These are phyloP conservation scores for Nymphaea colorata DNA, from an alignment of 164 flowering plant genomes.

Conservation along the genomic window DNA sequence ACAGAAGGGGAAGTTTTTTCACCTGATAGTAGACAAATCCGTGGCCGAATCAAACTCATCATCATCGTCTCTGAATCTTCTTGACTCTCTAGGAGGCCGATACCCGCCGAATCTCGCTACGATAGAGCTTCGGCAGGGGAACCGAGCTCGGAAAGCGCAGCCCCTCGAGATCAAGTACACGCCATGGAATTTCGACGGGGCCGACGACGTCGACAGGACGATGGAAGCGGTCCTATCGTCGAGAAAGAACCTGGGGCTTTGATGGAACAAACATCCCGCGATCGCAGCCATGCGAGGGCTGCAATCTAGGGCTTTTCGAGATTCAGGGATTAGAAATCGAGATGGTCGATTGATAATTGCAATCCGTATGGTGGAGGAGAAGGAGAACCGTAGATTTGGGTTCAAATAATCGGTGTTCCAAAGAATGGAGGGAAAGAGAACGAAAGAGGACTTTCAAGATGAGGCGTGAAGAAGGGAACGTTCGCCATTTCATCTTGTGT, in stretches of 20 bases:
- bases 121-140: not conserved
- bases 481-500: too few species aligned
- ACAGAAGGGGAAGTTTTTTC: not conserved
- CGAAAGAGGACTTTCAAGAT: too few species aligned
- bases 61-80: not conserved
- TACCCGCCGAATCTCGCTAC: not conserved
- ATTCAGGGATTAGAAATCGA: not conserved
- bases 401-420: not conserved
- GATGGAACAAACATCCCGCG: not conserved
- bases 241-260: not conserved
- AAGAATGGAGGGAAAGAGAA: not conserved
- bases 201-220: not conserved
- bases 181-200: not conserved
- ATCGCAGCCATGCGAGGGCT: not conserved
- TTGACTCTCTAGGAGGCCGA: not conserved
- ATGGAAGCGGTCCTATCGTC: not conserved
- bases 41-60: not conserved
- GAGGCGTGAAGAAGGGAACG: too few species aligned
- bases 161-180: not conserved
- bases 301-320: not conserved
- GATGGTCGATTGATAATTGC: not conserved
- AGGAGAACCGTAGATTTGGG: not conserved
- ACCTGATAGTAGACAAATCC: not conserved
- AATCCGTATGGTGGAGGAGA: not conserved
- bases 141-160: not conserved